A percentile compares a stretch with the other conserved stretches of the same genome.
These are phyloP conservation scores for Peterozyma xylosa DNA, from an alignment of 805 yeast species.

Conservation along the genomic window DNA sequence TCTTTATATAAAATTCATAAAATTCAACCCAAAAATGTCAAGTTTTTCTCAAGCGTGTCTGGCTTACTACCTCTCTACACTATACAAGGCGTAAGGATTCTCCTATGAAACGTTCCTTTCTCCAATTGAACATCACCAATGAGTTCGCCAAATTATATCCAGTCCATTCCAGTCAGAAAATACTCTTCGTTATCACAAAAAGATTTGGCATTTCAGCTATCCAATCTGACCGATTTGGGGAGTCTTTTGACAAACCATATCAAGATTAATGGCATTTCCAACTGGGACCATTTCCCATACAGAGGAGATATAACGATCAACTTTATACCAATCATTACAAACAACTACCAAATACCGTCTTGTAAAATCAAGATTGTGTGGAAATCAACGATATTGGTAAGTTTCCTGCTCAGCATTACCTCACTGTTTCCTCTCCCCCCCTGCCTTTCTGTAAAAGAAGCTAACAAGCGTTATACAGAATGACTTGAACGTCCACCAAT, in stretches of 20 bases:
- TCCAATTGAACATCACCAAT: no score
- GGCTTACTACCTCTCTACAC: no score
- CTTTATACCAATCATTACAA: not conserved
- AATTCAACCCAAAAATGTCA: no score
- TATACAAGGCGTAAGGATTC: no score
- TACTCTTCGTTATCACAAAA: no score
- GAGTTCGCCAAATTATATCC: no score
- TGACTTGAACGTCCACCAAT: slow-evolving; percentile 2
- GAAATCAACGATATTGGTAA: slow-evolving; percentile 4
- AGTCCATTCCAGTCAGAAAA: no score
- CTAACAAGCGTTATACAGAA: not conserved
- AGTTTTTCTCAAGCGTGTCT: no score
- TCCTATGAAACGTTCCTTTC: no score
- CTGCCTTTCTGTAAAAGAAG: not conserved
- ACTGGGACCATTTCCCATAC: slow-evolving; percentile 9
- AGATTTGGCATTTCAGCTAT: no score
- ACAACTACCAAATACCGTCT: not conserved
- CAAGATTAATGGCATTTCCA: not conserved
- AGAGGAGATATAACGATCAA: slow-evolving; percentile 2
- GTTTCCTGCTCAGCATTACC: not conserved
- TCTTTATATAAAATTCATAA: no score
- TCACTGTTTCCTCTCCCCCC: not conserved
- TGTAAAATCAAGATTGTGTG: slow-evolving; percentile 5
- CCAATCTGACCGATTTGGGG: no score
- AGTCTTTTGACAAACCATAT: not conserved